phyloP scores from a whole-genome alignment of 345 rosid species.

The Lumnitzera littorea region DNA sequence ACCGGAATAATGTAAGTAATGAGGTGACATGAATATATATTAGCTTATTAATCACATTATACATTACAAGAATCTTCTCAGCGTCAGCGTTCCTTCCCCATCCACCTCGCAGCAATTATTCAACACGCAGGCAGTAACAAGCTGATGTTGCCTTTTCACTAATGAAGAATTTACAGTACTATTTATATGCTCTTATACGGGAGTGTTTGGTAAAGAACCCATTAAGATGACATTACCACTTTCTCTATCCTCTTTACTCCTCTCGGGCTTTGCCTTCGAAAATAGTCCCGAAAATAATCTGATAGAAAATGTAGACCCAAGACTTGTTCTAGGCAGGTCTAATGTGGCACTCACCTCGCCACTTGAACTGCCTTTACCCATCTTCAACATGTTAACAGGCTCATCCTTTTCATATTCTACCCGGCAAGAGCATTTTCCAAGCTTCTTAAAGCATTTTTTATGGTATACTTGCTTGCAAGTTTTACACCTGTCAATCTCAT shows the following conservation, averaged over 20 bases:
- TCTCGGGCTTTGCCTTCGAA: slow-evolving; percentile 40
- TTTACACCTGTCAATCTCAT: slow-evolving; percentile 50
- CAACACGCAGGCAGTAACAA: no score
- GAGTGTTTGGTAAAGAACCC: slow-evolving; percentile 72
- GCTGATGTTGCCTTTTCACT: no score
- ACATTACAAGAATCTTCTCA: no score
- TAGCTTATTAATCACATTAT: neutral
- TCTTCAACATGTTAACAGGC: slow-evolving; percentile 11
- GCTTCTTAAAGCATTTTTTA: slow-evolving; percentile 60
- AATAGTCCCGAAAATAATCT: slow-evolving; percentile 56
- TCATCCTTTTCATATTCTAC: slow-evolving; percentile 23
- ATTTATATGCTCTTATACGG: slow-evolving; percentile 23
- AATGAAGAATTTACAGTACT: neutral
- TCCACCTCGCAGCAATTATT: no score
- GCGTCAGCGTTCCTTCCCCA: no score
- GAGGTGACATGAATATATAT: no score
- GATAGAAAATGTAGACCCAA: slow-evolving; percentile 33
- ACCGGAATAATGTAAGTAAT: no score
- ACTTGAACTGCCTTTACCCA: slow-evolving; percentile 15
- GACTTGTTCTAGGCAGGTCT: slow-evolving; percentile 32
- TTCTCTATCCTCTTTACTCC: slow-evolving; percentile 25
- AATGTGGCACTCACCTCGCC: slow-evolving; percentile 21
- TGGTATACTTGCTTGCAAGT: slow-evolving; percentile 63
- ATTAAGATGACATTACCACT: slow-evolving; percentile 50
- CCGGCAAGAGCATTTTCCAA: slow-evolving; percentile 67